Evolutionary conservation across 257 asterid species (phyloP), one percentile per base, ranked within the genome.

Genomic region (Lycium ferocissimum): DNA sequence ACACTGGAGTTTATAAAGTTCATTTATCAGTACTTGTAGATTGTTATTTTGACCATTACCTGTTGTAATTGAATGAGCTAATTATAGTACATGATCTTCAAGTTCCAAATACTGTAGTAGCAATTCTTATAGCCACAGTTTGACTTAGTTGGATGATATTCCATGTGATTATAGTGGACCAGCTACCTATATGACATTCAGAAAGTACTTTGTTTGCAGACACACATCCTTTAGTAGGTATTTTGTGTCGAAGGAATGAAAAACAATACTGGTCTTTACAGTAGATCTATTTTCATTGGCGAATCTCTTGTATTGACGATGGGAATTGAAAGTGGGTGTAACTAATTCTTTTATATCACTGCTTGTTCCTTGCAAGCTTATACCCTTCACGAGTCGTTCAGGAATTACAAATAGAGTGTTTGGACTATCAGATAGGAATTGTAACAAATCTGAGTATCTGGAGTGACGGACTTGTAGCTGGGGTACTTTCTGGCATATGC

Each of bases 111-210:
- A 75, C 14, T 20, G 62, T 75, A 13, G 47, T 51, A 76, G 63
- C 22, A 26, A 53, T 78, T 78, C 49, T 78, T 78, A 53, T 33
- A 53, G 20, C 65, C 49, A 15, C 10, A 78, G 26, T 53, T 51
- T 26, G 82, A 78, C 9, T 78, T 78, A 54, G 62, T 78, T 22
- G 62, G 63, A 75, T 13, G 43, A 7, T 49, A 47, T 75, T 51
- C 63, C 63, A 76, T 76, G 63, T 51, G 47, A 76, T 51, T 51
- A 76, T 76, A 51, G 63, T 51, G 47, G 62, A 53, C 63, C 62
- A 51, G 63, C 58, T 49, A 51, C 45, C 11, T 22, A 51, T 14
- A 75, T 75, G 62, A 12, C 81, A 22, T 47, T 40, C 81, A 22
- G 81, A 75, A 51, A 51, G 81, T 3, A 75, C 22, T 75, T 22